Base-by-base conservation (phyloP, 1,139 yeast genomes). In the Saccharomyces hybrid region DNA sequence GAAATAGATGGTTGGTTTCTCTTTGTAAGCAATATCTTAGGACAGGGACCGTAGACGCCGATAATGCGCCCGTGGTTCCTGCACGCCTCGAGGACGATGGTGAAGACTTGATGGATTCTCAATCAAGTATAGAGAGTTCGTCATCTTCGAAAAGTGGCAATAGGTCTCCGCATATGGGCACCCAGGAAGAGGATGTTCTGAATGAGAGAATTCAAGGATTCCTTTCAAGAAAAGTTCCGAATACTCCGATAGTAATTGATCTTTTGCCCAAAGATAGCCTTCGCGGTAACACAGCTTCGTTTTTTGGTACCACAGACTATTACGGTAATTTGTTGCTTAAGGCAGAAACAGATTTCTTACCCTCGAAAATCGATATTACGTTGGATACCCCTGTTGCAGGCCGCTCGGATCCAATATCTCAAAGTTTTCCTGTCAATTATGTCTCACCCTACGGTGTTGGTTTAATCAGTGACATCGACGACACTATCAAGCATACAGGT, bases 401-500 rank as follows among this genome's bases (percentile, higher is more conserved):
- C 50, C 57, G 54, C 19, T 56, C 60, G 19, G 54, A 52, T 31
- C 55, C 56, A 2, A 53, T 60, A 16, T 52, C 57, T 2, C 51
- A 54, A 21, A 54, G 42, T 28, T 63, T 54, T 42, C 56, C 60
- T 4, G 49, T 57, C 14, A 52, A 57, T 42, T 58, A 51, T 24
- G 57, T 67, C 0, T 31, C 47, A 16, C 29, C 50, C 14, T 52
- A 52, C 27, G 71, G 96, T 0, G 73, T 86, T 27, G 89, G 88
- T 12, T 72, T 95, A 1, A 90, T 95, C 34, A 84, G 95, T 62
- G 99, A 95, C 70, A 85, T 95, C 51, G 99, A 95, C 67, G 99
- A 95, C 66, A 95, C 99, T 0, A 82, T 93, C 44, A 87, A 95
- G 64, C 75, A 82, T 49, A 90, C 99, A 0, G 98, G 98, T 1